Percentiles rank a stretch among this genome's conserved stretches.
phyloP scores from a whole-genome alignment of 2,329 filamentous ascomycete species.

The Paradendryphiella salina region DNA sequence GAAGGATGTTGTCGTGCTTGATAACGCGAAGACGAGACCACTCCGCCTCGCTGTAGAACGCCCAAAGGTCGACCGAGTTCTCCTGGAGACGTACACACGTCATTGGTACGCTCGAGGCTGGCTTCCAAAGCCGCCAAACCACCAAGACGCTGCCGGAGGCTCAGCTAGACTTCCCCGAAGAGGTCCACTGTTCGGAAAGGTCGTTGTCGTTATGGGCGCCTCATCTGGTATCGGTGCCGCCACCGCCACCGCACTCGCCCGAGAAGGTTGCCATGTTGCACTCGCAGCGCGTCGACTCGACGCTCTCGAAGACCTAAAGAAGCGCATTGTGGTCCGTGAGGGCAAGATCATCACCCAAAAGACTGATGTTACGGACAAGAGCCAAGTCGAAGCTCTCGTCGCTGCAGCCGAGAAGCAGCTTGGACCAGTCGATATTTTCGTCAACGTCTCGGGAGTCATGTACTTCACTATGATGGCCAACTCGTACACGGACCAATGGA shows the following conservation, averaged over 20 bases:
- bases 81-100: slow-evolving; percentile 78
- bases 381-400: slow-evolving; percentile 69
- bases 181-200: slow-evolving; percentile 67
- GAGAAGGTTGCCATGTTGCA: slow-evolving; percentile 71
- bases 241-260: slow-evolving; percentile 68
- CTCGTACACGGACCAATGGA: slow-evolving; percentile 72
- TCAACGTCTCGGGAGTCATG: slow-evolving; percentile 82
- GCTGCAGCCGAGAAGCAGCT: slow-evolving; percentile 62
- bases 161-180: slow-evolving; percentile 51
- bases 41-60: slow-evolving; percentile 62
- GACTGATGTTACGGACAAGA: slow-evolving; percentile 72
- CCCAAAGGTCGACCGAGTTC: slow-evolving; percentile 67
- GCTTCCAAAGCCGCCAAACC: slow-evolving; percentile 66
- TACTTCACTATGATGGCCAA: slow-evolving; percentile 89
- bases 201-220: slow-evolving; percentile 77
- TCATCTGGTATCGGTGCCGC: slow-evolving; percentile 80
- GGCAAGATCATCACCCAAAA: slow-evolving; percentile 68
- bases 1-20: slow-evolving; percentile 70
- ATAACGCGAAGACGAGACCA: slow-evolving; percentile 69
- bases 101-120: slow-evolving; percentile 81
- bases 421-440: slow-evolving; percentile 75
- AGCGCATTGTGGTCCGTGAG: slow-evolving; percentile 59
- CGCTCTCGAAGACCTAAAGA: slow-evolving; percentile 68
- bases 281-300: slow-evolving; percentile 72
- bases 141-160: slow-evolving; percentile 52